Conservation (phyloP, 2,329 filamentous ascomycete species). For the Colletotrichum ledebouriae region DNA sequence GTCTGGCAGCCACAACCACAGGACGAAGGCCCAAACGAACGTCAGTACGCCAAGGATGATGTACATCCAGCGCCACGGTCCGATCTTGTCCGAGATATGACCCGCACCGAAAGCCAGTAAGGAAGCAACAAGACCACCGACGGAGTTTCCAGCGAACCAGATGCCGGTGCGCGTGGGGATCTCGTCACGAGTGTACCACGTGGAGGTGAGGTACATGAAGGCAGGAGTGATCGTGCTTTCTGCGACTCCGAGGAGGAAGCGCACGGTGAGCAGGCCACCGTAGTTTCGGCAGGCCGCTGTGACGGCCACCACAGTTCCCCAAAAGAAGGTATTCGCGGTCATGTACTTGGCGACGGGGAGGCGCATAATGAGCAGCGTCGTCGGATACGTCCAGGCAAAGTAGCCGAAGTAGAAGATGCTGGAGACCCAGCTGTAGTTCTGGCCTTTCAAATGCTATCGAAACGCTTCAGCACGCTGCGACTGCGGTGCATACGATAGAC, state of each 20-base stretch:
- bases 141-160: constrained; percentile 67
- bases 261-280: constrained; percentile 61
- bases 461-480: constrained; percentile 53
- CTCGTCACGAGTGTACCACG: constrained; percentile 70
- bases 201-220: constrained; percentile 68
- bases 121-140: constrained; percentile 62
- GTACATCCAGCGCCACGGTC: constrained; percentile 71
- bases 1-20: constrained; percentile 65
- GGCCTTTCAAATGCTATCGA: constrained; percentile 64
- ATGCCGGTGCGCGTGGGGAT: constrained; percentile 67
- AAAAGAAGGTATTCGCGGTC: constrained; percentile 61
- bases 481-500: neutral
- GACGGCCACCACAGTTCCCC: constrained; percentile 61
- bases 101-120: constrained; percentile 69
- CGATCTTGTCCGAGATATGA: constrained; percentile 61
- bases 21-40: constrained; percentile 63
- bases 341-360: constrained; percentile 63
- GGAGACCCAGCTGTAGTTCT: constrained; percentile 65
- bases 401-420: constrained; percentile 59
- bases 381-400: constrained; percentile 64
- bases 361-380: constrained; percentile 61
- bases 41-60: constrained; percentile 66
- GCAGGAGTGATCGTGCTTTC: constrained; percentile 68
- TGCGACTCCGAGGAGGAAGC: constrained; percentile 67
- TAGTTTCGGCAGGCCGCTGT: constrained; percentile 63